These are phyloP conservation scores for Aspergillus sojae DNA, from an alignment of 2,329 filamentous ascomycete species.

Conservation along the genomic window DNA sequence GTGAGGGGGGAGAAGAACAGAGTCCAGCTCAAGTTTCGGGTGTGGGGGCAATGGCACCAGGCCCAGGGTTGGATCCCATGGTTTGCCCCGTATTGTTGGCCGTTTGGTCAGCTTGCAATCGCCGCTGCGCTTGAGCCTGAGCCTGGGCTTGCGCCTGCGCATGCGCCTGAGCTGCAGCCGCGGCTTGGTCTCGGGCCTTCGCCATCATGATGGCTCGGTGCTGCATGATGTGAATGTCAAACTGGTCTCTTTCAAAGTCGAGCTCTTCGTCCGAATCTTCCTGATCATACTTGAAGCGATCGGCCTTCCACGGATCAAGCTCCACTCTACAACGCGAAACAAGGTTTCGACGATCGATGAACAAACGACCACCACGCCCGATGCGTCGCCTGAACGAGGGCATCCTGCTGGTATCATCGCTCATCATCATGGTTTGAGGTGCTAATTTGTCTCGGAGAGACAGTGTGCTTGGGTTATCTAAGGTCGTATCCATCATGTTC, in stretches of 20 bases:
- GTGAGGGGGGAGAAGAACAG: slow-evolving; percentile 23
- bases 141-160: slow-evolving; percentile 46
- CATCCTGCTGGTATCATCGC: slow-evolving; percentile 47
- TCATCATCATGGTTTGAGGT: slow-evolving; percentile 46
- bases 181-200: slow-evolving; percentile 46
- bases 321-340: slow-evolving; percentile 54
- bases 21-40: slow-evolving; percentile 34
- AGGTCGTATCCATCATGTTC: slow-evolving; percentile 40
- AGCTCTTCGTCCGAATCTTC: slow-evolving; percentile 79
- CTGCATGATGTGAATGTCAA: slow-evolving; percentile 58
- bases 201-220: slow-evolving; percentile 56
- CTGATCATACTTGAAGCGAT: slow-evolving; percentile 84
- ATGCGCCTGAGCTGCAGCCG: slow-evolving; percentile 46
- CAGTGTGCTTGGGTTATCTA: slow-evolving; percentile 37
- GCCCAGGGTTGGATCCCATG: slow-evolving; percentile 34
- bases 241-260: slow-evolving; percentile 75
- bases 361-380: slow-evolving; percentile 79
- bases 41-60: slow-evolving; percentile 30
- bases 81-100: slow-evolving; percentile 31
- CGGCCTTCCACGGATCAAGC: slow-evolving; percentile 54
- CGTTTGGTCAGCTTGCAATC: slow-evolving; percentile 40
- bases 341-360: slow-evolving; percentile 82
- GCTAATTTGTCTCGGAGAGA: slow-evolving; percentile 42
- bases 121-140: slow-evolving; percentile 39
- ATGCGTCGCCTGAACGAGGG: slow-evolving; percentile 81